phyloP scores from a whole-genome alignment of 169 alveolate genomes.

The Amoebophrya sp. region DNA sequence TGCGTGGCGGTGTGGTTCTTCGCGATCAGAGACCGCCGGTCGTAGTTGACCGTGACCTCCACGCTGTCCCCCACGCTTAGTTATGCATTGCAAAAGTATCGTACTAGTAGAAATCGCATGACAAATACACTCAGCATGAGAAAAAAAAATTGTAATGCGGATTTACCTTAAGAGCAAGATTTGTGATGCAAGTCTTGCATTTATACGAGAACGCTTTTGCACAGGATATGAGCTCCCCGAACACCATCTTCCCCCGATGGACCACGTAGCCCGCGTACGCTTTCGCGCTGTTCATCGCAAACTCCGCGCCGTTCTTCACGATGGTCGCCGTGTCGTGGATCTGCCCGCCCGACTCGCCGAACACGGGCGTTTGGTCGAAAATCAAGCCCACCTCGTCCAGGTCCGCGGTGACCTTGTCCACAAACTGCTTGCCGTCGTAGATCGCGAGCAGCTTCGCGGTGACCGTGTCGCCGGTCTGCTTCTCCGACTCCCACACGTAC shows the following conservation, averaged over 20 bases:
- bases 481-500: slow-evolving; percentile 53
- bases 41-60: slow-evolving; percentile 16
- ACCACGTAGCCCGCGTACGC: slow-evolving; percentile 12
- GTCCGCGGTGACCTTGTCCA: slow-evolving; percentile 32
- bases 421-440: slow-evolving; percentile 59
- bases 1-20: slow-evolving; percentile 89
- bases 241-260: background rate
- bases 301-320: slow-evolving; percentile 28
- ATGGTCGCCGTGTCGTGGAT: slow-evolving; percentile 50
- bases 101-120: too few species aligned
- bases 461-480: background rate
- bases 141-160: too few species aligned
- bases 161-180: too few species aligned
- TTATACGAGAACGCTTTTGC: too few species aligned
- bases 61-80: background rate
- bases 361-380: slow-evolving; percentile 71
- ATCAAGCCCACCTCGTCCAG: slow-evolving; percentile 58
- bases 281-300: background rate
- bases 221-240: too few species aligned
- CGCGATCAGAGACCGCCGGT: slow-evolving; percentile 72
- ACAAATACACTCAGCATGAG: too few species aligned
- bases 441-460: slow-evolving; percentile 54
- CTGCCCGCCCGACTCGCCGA: slow-evolving; percentile 73
- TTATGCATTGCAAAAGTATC: too few species aligned
- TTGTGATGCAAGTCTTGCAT: too few species aligned